Conservation (phyloP, 1,284 basidiomycete genomes). For the Moniliophthora roreri region DNA sequence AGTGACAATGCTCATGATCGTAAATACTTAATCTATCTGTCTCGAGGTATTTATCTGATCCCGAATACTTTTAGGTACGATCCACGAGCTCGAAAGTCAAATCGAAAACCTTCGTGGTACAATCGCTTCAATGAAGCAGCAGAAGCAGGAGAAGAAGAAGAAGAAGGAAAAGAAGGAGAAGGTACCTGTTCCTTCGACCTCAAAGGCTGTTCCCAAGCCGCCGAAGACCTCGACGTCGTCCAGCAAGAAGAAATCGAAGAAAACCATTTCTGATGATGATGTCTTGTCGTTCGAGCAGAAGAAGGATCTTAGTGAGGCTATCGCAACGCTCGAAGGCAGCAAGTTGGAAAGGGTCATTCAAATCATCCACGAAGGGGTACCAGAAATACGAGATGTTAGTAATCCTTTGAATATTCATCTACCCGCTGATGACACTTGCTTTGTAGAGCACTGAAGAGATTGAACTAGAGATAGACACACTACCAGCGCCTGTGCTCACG, state of each 20-base stretch:
- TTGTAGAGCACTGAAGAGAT: slow-evolving; percentile 90
- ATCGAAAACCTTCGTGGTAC: slow-evolving; percentile 71
- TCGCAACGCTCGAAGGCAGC: slow-evolving; percentile 73
- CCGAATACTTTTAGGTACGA: slow-evolving; percentile 47
- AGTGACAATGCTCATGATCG: slow-evolving; percentile 57
- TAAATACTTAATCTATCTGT: slow-evolving; percentile 32
- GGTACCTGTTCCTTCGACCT: slow-evolving; percentile 56
- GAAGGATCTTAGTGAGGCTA: slow-evolving; percentile 94
- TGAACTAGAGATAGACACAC: slow-evolving; percentile 91
- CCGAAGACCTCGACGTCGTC: slow-evolving; percentile 36
- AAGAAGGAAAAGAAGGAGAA: slow-evolving; percentile 40
- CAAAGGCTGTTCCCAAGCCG: slow-evolving; percentile 53
- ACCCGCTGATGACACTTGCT: slow-evolving; percentile 15
- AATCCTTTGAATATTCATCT: slow-evolving; percentile 5
- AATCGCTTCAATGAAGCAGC: slow-evolving; percentile 63
- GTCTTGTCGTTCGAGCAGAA: slow-evolving; percentile 91
- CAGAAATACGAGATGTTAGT: slow-evolving; percentile 87
- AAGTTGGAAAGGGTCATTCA: slow-evolving; percentile 85
- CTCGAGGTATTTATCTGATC: slow-evolving; percentile 20
- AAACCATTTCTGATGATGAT: slow-evolving; percentile 59
- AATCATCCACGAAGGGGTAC: slow-evolving; percentile 89
- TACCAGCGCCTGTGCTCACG: slow-evolving; percentile 81
- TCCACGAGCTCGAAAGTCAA: slow-evolving; percentile 71
- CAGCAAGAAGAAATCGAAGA: slow-evolving; percentile 59
- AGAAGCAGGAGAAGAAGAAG: slow-evolving; percentile 68